Base-by-base conservation (phyloP, 345 rosid species). In the Carallia pectinifolia region DNA sequence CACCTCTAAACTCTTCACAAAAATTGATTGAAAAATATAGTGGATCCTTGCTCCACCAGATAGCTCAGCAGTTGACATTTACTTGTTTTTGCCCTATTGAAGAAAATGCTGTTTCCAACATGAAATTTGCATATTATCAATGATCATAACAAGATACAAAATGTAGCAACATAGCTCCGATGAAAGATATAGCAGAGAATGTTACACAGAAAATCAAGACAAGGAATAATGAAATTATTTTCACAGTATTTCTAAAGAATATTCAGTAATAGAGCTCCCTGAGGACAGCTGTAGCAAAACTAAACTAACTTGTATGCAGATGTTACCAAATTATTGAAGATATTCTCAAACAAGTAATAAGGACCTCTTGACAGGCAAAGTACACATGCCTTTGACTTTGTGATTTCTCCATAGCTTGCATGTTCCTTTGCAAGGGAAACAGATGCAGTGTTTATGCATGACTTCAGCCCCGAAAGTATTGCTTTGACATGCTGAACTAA, bases 11-110 rank as follows among this genome's bases (percentile, higher is more conserved):
- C 90, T 86, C 80, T 90, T 88, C 63, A 94, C 97, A 78, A 90
- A 94, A 53, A 94, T 88, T 64, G 92, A 86, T 70, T 94, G 98
- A 77, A 94, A 91, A 68, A 94, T 86, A 74, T 90, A 94, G 69
- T 86, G 96, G 67, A 94, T 90, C 50, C 97, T 83, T 75, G 98
- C 97, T 78, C 97, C 98, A 55, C 97, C 97, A n/a, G 96, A 83
- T 48, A 94, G 88, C 87, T 91, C 96, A 62, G 86, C 69, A 63
- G 97, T 94, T 58, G 97, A 91, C 97, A 94, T 90, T 84, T 85
- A 95, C 80, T 91, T 87, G 82, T 86, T 91, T 76, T 85, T 94
- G 4, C 98, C 98, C 77, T 94, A 88, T 86, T 19, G 98, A 84
- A 67, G 95, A 83, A 79, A 90, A 91, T 40, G 96, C 97, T 94